A percentile compares a stretch with the other conserved stretches of the same genome.
Conservation (phyloP, 2,329 filamentous ascomycete species). For the Diaporthe citriasiana region DNA sequence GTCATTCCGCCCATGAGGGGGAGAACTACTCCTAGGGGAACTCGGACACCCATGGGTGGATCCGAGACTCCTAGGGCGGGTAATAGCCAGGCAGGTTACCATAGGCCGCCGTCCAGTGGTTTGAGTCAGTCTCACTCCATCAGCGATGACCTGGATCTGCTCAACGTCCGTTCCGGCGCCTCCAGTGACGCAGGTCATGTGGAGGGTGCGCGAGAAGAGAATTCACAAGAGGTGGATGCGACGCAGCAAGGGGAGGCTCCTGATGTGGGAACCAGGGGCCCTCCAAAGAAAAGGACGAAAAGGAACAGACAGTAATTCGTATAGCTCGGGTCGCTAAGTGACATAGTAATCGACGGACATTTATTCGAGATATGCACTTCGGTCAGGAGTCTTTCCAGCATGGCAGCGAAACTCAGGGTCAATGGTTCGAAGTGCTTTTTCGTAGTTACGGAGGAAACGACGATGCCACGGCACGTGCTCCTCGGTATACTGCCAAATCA, state of each 20-base stretch:
- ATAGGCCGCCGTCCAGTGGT: neutral
- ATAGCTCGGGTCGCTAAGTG: neutral
- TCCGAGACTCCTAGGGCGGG: neutral
- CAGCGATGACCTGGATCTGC: neutral
- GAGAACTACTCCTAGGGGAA: neutral
- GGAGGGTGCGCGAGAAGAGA: neutral
- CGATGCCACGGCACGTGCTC: too few relatives aligned
- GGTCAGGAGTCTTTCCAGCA: too few relatives aligned
- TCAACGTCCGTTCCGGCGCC: neutral
- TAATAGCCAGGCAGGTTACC: neutral
- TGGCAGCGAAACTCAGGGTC: too few relatives aligned
- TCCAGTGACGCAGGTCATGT: neutral
- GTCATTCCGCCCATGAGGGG: neutral
- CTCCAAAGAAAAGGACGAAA: neutral
- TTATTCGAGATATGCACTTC: too few relatives aligned
- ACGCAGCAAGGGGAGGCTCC: neutral
- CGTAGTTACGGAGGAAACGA: too few relatives aligned
- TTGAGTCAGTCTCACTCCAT: neutral
- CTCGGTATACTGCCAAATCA: too few relatives aligned
- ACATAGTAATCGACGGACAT: too few relatives aligned
- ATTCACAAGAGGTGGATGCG: too few relatives aligned
- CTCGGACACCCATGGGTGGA: neutral
- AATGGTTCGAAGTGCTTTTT: too few relatives aligned
- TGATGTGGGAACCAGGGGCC: neutral
- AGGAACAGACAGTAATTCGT: neutral